These are phyloP conservation scores for Podospora didyma DNA, from an alignment of 495 filamentous ascomycete species.

Conservation along the genomic window DNA sequence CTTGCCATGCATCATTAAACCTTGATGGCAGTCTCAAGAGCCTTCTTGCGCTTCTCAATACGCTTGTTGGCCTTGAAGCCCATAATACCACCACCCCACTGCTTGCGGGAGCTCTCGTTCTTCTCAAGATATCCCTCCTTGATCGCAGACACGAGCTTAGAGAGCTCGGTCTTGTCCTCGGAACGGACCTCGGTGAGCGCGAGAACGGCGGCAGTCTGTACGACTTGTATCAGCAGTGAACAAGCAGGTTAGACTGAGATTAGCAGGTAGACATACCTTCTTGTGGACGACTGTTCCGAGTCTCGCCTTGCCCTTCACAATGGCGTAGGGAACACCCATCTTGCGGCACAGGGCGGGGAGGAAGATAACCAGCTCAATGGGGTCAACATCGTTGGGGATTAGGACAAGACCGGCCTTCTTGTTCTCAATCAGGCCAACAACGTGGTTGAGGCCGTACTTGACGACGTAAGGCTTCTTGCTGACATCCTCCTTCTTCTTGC, in stretches of 20 bases:
- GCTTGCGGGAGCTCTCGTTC: constrained; percentile 85
- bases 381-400: constrained; percentile 99
- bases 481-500: constrained; percentile 99
- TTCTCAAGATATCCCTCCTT: constrained; percentile 98
- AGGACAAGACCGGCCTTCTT: constrained; percentile 98
- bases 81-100: constrained; percentile 99
- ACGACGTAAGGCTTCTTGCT: constrained; percentile 99
- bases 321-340: constrained; percentile 99
- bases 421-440: constrained; percentile 99
- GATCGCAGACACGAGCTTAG: constrained; percentile 91
- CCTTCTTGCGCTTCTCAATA: constrained; percentile 95
- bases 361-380: constrained; percentile 99
- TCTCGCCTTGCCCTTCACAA: constrained; percentile 99
- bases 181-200: constrained; percentile 93
- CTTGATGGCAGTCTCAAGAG: constrained; percentile 87
- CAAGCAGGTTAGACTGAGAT: neutral
- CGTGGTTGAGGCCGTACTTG: constrained; percentile 99
- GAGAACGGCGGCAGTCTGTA: constrained; percentile 88
- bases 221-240: constrained; percentile 18
- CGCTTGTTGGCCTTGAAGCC: constrained; percentile 91
- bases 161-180: constrained; percentile 96
- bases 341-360: constrained; percentile 98
- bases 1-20: constrained; percentile 57
- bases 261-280: constrained; percentile 72
- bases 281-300: constrained; percentile 99